Base-by-base conservation (phyloP, 2,329 filamentous ascomycete genomes). In the Cylindrodendrum hubeiense region DNA sequence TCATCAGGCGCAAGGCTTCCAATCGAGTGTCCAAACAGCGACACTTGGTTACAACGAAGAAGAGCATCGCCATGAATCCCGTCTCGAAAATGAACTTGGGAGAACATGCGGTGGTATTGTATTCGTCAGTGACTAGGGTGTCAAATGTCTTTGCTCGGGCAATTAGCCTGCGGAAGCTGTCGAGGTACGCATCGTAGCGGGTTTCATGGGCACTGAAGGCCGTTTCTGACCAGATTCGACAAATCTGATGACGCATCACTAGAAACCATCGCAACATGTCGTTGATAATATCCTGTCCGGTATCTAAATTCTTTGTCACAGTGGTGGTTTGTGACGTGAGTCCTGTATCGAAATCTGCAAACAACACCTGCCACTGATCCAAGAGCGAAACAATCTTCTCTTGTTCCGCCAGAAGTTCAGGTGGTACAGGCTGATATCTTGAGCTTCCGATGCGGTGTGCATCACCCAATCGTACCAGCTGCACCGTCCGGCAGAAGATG, bases 141-240 rank as follows among this genome's bases (percentile, higher is more conserved):
- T 24, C 9, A 5, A 56, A 28, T 0, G 24, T 13, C 19, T 12
- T 34, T 26, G 41, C 33, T 15, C 24, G 28, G 5, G 26, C 5
- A 1, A 46, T 26, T 9, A 56, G 21, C 2, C 7, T 4, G 30
- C 53, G 53, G 26, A 63, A 63, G 3, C 33, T 63, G 28, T 59
- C 60, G 22, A 59, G 33, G 49, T 59, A 37, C n/a, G 24, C 43
- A 9, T 63, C 60, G 47, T 63, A 63, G 17, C 47, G 54, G 5
- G 60, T 59, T 46, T 63, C 60, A 3, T 63, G 39, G 3, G 30
- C 49, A 1, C 37, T 41, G 37, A 63, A 63, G 3, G 60, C 60
- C 60, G 53, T 59, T 12, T 57, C 54, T 12, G 54, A 50, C 60
- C 60, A 63, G 22, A 63, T 47, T 12, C 57, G 54, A 12, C 60